Conservation (phyloP, 176 grass and related monocot genomes). For the Neostapfia colusana region DNA sequence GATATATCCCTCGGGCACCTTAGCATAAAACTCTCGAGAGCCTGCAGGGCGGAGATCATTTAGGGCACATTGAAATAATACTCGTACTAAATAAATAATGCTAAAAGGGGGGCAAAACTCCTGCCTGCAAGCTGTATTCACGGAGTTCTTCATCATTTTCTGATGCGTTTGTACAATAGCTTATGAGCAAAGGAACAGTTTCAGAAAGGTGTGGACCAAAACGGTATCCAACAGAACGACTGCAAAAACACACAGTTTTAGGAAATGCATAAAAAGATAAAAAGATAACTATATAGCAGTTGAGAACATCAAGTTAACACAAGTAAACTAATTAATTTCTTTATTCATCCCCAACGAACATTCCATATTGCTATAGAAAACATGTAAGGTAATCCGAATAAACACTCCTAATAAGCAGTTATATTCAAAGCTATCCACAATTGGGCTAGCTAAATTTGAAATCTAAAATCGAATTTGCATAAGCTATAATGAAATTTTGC, state of each 20-base stretch:
- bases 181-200: constrained; percentile 89
- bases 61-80: constrained; percentile 13
- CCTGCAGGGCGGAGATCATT: constrained; percentile 49
- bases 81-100: constrained; percentile 22
- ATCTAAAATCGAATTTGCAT: background rate
- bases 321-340: background rate
- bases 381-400: background rate
- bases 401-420: background rate
- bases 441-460: constrained; percentile 4
- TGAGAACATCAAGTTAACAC: background rate
- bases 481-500: background rate
- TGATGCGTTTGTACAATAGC: constrained; percentile 86
- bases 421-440: background rate
- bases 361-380: background rate
- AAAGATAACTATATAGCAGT: background rate
- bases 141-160: constrained; percentile 97
- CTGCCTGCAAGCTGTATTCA: constrained; percentile 97
- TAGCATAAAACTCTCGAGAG: constrained; percentile 95
- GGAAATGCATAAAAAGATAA: background rate
- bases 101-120: background rate
- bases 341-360: background rate
- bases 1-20: constrained; percentile 97
- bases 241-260: constrained; percentile 39
- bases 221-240: constrained; percentile 94
- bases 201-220: constrained; percentile 94